These are phyloP conservation scores for Trichophaea hybrida DNA, from an alignment of 2,329 filamentous ascomycete genomes.

Conservation along the genomic window DNA sequence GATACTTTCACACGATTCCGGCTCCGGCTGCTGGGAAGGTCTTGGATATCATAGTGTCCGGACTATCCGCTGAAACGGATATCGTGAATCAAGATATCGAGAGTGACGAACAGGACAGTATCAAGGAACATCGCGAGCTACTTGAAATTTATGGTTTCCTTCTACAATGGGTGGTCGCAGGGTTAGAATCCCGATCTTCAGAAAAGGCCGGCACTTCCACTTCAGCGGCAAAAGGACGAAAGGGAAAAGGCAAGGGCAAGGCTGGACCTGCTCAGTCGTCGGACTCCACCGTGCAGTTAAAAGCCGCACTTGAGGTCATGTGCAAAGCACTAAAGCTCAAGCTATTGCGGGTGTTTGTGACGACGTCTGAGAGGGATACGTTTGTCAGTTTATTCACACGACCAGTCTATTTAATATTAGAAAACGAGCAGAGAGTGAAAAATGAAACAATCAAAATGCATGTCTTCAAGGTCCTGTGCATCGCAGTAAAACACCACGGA, in stretches of 20 bases:
- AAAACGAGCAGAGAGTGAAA: conserved; percentile 88
- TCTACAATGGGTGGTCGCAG: conserved; percentile 85
- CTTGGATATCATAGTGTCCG: conserved; percentile 78
- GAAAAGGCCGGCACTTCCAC: conserved; percentile 69
- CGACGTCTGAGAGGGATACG: conserved; percentile 88
- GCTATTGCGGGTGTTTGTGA: conserved; percentile 81
- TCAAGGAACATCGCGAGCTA: conserved; percentile 76
- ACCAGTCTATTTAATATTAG: conserved; percentile 82
- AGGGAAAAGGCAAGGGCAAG: conserved; percentile 60
- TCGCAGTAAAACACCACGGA: conserved; percentile 93
- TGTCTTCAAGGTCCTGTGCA: conserved; percentile 89
- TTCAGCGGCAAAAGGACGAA: conserved; percentile 30
- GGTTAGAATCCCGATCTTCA: conserved; percentile 83
- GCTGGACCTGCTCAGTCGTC: conserved; percentile 62
- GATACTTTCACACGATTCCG: conserved; percentile 66
- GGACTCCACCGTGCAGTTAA: conserved; percentile 80
- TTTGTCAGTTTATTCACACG: conserved; percentile 85
- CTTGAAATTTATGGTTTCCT: conserved; percentile 91
- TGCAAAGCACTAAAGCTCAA: conserved; percentile 90
- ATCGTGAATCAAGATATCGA: conserved; percentile 74
- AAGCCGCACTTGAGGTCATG: conserved; percentile 82
- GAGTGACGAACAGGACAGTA: conserved; percentile 70
- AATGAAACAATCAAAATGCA: conserved; percentile 84
- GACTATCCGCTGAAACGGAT: conserved; percentile 72
- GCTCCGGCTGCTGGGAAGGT: conserved; percentile 78